Evolutionary conservation across 1,284 basidiomycete species (phyloP).

Genomic region (Flammula alnicola): DNA sequence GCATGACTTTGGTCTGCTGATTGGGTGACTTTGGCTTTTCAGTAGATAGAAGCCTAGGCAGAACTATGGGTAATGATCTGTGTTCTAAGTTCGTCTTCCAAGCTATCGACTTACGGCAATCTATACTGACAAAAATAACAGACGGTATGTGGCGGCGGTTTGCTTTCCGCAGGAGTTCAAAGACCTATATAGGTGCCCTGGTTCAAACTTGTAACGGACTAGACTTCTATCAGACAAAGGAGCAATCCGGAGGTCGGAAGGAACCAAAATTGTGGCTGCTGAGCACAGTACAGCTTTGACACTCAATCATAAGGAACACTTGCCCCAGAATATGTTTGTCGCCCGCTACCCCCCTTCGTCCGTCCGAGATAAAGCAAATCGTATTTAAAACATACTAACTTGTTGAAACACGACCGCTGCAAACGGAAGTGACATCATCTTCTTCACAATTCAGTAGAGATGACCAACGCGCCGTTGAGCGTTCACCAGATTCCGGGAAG

Average conservation of each 20-base stretch:
- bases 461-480: constrained; percentile 43
- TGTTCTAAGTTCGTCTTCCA: constrained; percentile 5
- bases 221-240: too few species aligned
- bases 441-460: constrained; percentile 30
- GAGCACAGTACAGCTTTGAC: not conserved
- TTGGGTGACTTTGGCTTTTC: too few species aligned
- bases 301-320: constrained; percentile 11
- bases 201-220: too few species aligned
- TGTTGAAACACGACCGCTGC: constrained; percentile 10
- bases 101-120: constrained; percentile 10
- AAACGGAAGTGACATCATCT: constrained; percentile 16
- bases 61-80: too few species aligned
- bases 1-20: too few species aligned
- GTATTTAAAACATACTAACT: constrained; percentile 1
- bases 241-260: constrained; percentile 15
- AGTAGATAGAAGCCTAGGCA: too few species aligned
- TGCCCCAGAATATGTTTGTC: constrained; percentile 10
- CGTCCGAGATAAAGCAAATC: not conserved
- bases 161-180: too few species aligned
- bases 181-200: too few species aligned
- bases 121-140: constrained; percentile 11
- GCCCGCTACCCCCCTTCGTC: constrained; percentile 2
- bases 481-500: constrained; percentile 51
- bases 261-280: constrained; percentile 16
- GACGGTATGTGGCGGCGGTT: too few species aligned